These are phyloP conservation scores for Xylariaceae sp. DNA, from an alignment of 2,329 filamentous ascomycete genomes.

Conservation along the genomic window DNA sequence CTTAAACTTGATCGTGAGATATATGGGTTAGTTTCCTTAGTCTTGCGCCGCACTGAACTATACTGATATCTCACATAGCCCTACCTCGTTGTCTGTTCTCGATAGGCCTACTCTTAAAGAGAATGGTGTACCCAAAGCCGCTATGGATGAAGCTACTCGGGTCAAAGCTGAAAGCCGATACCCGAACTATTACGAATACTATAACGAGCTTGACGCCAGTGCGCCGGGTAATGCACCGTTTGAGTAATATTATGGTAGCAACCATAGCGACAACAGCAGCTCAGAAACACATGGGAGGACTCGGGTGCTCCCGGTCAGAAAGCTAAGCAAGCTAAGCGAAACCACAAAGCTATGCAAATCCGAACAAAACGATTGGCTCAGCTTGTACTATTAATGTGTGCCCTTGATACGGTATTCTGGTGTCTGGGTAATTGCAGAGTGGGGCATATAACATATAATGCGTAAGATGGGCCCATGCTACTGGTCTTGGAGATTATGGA, in stretches of 20 bases:
- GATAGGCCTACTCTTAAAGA: conserved; percentile 52
- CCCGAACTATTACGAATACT: conserved; percentile 60
- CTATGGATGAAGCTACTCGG: conserved; percentile 59
- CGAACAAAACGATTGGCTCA: no score
- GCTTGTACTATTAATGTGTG: no score
- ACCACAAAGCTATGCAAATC: no score
- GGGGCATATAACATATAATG: conserved; percentile 9
- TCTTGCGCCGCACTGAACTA: conserved; percentile 12
- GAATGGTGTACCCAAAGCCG: conserved; percentile 50
- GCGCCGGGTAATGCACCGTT: conserved; percentile 60
- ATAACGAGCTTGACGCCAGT: conserved; percentile 53
- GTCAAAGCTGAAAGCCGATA: conserved; percentile 59
- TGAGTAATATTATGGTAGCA: conserved; percentile 49
- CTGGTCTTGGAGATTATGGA: neutral
- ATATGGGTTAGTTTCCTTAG: conserved; percentile 69
- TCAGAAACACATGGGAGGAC: neutral
- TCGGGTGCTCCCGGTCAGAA: neutral
- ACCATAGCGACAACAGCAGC: neutral
- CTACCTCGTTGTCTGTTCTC: conserved; percentile 53
- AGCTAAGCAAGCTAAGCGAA: no score
- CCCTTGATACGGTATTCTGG: neutral
- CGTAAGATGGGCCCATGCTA: neutral
- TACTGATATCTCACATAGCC: conserved; percentile 44
- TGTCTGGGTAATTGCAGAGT: neutral
- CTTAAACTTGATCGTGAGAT: conserved; percentile 83